Evolutionary conservation across 2,329 filamentous ascomycete species (phyloP).

Genomic region (Colletotrichum limetticola): DNA sequence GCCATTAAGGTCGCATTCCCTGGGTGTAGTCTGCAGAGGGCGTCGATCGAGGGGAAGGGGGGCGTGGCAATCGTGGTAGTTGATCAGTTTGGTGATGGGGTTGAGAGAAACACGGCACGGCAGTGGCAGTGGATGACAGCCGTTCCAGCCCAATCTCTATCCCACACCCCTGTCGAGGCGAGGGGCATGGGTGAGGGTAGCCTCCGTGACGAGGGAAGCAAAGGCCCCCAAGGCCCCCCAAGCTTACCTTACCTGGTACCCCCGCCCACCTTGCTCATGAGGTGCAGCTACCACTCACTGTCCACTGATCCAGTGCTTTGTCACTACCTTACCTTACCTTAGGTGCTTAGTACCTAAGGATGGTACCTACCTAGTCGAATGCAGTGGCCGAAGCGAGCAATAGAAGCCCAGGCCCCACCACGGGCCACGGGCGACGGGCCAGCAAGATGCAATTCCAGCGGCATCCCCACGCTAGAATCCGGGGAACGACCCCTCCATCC

Average conservation of each 20-base stretch:
- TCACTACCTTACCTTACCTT: no score
- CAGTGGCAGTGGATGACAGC: neutral
- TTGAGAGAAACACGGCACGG: neutral
- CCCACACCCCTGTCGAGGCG: neutral
- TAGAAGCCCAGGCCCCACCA: conserved; percentile 5
- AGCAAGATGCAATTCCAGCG: conserved; percentile 19
- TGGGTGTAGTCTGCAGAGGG: conserved; percentile 14
- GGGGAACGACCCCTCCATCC: conserved; percentile 34
- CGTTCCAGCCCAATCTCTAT: conserved; percentile 5
- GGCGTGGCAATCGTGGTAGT: neutral
- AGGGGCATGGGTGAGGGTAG: neutral
- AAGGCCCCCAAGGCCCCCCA: conserved; percentile 2
- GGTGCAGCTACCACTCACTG: no score
- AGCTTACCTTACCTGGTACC: neutral
- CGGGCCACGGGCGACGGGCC: conserved; percentile 5
- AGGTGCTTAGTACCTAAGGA: no score
- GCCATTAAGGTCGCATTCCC: conserved; percentile 33
- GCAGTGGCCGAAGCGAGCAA: conserved; percentile 10
- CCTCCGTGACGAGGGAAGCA: neutral
- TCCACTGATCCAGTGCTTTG: no score
- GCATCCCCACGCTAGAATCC: conserved; percentile 27
- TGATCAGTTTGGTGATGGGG: neutral
- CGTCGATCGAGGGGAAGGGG: neutral
- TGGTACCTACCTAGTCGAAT: neutral
- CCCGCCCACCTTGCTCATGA: neutral